Base-by-base conservation (phyloP, 306 rosid species). In the Psophocarpus tetragonolobus region DNA sequence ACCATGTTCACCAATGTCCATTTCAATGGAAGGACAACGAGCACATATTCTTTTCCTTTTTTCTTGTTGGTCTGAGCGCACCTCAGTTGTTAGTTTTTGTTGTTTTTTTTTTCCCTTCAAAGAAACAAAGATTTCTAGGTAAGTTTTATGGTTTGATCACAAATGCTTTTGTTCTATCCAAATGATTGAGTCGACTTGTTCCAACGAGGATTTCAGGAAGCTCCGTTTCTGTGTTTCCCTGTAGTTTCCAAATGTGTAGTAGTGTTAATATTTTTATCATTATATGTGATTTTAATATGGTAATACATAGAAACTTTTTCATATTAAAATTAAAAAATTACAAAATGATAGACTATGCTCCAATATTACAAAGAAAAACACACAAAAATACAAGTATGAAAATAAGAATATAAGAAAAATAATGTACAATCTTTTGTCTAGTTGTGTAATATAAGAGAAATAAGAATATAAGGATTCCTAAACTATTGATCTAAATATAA, bases 151-250 rank as follows among this genome's bases (percentile, higher is more conserved):
- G 83, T 32, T 77, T 70, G 26, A 79, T 76, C 32, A 61, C n/a
- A 38, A 82, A 50, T 14, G 93, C 71, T 75, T 88, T 87, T 30
- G 90, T 72, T 8, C 81, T 81, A 42, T 91, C 97, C 51, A 91
- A 27, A 71, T 87, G 85, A 80, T 85, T 89, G 58, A 91, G 85
- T 57, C 88, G 87, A 76, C 94, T 86, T 62, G 97, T 85, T 66
- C 92, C 97, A 13, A 91, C 67, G 15, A 91, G 88, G n/a, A 86
- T 71, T 80, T 91, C 97, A 13, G 92, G 93, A 14, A 91, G 89
- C 83, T 91, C 97, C 73, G 84, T 91, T 68, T 84, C 64, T 27
- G 91, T 87, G 76, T 91, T 87, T 21, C 74, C 97, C 97, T 91
- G 87, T 54, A 82, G 38, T 74, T 68, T 21, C 4, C 32, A 67